Evolutionary conservation across 1,139 yeast species (phyloP).

Genomic region (Saccharomyces hybrid): DNA sequence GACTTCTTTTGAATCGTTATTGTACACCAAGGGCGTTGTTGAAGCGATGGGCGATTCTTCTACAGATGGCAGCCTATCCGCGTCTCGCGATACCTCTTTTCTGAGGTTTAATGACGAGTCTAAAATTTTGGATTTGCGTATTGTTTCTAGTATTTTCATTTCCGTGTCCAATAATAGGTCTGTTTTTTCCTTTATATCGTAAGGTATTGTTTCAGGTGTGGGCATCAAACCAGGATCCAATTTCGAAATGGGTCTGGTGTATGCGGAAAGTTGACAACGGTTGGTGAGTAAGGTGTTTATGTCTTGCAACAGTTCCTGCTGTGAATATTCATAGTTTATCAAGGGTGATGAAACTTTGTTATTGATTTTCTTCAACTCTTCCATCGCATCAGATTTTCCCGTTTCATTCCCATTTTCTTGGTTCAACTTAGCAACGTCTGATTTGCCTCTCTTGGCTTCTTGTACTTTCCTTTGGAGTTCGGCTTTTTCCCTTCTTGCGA

Average conservation of each 20-base stretch:
- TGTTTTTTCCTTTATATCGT: slow-evolving; percentile 1
- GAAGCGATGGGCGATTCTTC: not conserved
- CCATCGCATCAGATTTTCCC: slow-evolving; percentile 11
- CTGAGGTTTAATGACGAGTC: slow-evolving; percentile 37
- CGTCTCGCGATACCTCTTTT: slow-evolving; percentile 34
- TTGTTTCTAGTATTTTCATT: slow-evolving; percentile 31
- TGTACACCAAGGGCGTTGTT: slow-evolving; percentile 1
- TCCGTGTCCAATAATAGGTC: slow-evolving; percentile 13
- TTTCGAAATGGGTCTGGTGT: slow-evolving; percentile 58
- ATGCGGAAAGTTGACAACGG: slow-evolving; percentile 33
- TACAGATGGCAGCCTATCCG: slow-evolving; percentile 11
- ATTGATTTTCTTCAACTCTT: not conserved
- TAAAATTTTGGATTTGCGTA: slow-evolving; percentile 36
- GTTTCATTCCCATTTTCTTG: slow-evolving; percentile 11
- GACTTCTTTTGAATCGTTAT: slow-evolving; percentile 8
- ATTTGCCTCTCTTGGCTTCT: slow-evolving; percentile 43
- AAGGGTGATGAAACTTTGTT: not conserved
- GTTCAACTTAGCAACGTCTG: slow-evolving; percentile 23
- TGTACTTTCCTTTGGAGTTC: slow-evolving; percentile 35
- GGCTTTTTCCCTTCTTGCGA: slow-evolving; percentile 45
- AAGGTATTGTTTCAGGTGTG: slow-evolving; percentile 1
- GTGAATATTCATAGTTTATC: not conserved
- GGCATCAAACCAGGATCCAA: slow-evolving; percentile 49
- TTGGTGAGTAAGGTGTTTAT: not conserved
- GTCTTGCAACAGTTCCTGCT: slow-evolving; percentile 8